Evolutionary conservation across 495 filamentous ascomycete genomes (phyloP).

Genomic region (Aspergillus biplanus): DNA sequence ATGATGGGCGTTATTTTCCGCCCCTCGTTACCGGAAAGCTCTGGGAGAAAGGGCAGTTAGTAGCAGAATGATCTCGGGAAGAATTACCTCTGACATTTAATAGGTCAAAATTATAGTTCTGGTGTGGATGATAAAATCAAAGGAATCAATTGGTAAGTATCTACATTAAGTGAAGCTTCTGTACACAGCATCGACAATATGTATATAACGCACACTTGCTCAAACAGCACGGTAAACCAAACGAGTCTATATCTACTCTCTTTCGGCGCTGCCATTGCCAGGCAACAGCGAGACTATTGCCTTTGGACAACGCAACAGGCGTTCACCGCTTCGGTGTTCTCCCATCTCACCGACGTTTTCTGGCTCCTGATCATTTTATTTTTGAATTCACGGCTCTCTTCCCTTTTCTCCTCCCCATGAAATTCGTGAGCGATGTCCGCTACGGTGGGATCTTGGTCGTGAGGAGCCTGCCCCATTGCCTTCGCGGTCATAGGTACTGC

Average conservation of each 20-base stretch:
- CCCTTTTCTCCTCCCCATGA: slow-evolving; percentile 40
- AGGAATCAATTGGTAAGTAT: slow-evolving; percentile 10
- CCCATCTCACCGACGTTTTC: neutral
- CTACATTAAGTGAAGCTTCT: slow-evolving; percentile 16
- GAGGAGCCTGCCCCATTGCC: slow-evolving; percentile 19
- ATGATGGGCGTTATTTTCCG: too few species aligned
- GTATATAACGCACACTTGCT: slow-evolving; percentile 1
- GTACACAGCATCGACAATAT: slow-evolving; percentile 20
- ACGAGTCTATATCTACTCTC: neutral
- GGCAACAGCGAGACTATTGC: neutral
- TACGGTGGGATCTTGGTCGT: slow-evolving; percentile 3
- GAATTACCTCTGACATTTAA: too few species aligned
- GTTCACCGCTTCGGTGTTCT: slow-evolving; percentile 1
- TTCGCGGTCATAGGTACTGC: slow-evolving; percentile 19
- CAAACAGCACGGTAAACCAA: slow-evolving; percentile 1
- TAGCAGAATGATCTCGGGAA: too few species aligned
- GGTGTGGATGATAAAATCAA: neutral
- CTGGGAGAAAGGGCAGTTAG: too few species aligned
- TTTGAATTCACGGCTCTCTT: slow-evolving; percentile 21
- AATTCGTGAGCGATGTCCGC: slow-evolving; percentile 18
- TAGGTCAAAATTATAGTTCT: too few species aligned
- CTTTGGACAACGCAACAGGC: neutral
- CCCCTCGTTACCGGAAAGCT: too few species aligned
- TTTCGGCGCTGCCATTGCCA: neutral
- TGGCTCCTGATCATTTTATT: neutral